A percentile compares a stretch with the other conserved stretches of the same genome.
phyloP scores from a whole-genome alignment of 129 eudicot species.

The Artemisia annua region DNA sequence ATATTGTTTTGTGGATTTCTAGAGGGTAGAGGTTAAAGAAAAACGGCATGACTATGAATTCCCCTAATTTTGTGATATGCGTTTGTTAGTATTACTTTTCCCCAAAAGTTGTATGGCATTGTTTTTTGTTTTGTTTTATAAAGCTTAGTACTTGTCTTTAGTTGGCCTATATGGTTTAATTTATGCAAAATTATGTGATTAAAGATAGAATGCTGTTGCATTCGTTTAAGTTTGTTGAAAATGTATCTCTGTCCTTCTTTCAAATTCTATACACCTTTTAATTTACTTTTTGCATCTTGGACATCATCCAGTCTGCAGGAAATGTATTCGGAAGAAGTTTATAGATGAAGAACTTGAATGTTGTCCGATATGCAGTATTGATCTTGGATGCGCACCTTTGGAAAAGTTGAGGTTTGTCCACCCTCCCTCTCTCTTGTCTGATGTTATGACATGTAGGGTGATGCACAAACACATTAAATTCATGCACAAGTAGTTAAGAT shows the following conservation, averaged over 20 bases:
- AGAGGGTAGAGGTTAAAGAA: conserved; percentile 14
- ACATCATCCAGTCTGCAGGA: conserved; percentile 80
- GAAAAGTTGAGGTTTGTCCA: conserved; percentile 76
- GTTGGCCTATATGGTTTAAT: conserved; percentile 7
- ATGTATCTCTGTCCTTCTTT: not conserved
- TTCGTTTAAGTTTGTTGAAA: not conserved
- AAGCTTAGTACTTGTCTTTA: not conserved
- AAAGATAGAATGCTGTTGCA: not conserved
- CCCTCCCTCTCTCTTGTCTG: not conserved
- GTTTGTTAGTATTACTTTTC: conserved; percentile 7
- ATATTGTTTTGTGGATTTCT: conserved; percentile 11
- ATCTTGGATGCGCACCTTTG: conserved; percentile 76
- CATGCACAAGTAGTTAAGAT: no score
- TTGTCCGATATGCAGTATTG: conserved; percentile 84
- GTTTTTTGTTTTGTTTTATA: not conserved
- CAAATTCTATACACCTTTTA: not conserved
- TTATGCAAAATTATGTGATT: conserved; percentile 2
- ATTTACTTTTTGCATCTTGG: conserved; percentile 11
- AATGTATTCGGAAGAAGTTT: conserved; percentile 76
- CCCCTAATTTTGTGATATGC: conserved; percentile 19
- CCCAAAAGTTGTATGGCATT: conserved; percentile 6
- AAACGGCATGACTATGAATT: conserved; percentile 14
- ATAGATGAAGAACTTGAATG: conserved; percentile 80
- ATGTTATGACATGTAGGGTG: no score
- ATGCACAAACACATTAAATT: no score